phyloP scores from a whole-genome alignment of 148 eudicot species.

The Amaranthus hypochondriacus region DNA sequence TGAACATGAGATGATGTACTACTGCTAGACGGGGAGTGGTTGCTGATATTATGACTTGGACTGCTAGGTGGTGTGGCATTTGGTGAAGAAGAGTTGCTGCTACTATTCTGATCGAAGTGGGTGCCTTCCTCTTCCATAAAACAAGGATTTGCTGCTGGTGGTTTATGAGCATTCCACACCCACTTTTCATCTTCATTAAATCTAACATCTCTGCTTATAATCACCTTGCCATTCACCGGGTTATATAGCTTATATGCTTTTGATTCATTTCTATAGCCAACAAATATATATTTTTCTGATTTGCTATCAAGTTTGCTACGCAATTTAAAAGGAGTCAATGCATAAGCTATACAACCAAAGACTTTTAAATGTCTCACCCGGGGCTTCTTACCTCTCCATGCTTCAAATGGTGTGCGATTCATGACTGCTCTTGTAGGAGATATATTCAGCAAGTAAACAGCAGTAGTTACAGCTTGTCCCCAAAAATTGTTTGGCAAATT shows the following conservation, averaged over 20 bases:
- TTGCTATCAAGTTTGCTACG: too few species aligned
- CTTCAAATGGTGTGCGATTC: background rate
- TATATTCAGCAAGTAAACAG: background rate
- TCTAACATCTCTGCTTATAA: background rate
- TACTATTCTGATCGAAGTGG: too few species aligned
- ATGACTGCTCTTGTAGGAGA: constrained; percentile 1
- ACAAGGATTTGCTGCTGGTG: too few species aligned
- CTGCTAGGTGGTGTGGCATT: too few species aligned
- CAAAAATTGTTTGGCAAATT: background rate
- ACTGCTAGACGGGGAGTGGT: too few species aligned
- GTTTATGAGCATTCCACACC: background rate
- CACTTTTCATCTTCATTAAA: background rate
- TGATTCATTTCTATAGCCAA: background rate
- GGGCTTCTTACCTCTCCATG: too few species aligned
- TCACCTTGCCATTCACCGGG: background rate
- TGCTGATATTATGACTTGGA: too few species aligned
- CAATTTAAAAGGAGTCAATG: too few species aligned
- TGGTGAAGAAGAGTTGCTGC: too few species aligned
- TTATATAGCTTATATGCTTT: background rate
- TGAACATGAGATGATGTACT: too few species aligned
- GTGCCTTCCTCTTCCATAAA: too few species aligned
- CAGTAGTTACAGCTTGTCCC: background rate
- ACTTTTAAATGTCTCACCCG: background rate
- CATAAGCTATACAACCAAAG: background rate
- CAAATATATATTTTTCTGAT: too few species aligned